phyloP scores from a whole-genome alignment of 2,329 filamentous ascomycete genomes.

The Fusarium concolor region DNA sequence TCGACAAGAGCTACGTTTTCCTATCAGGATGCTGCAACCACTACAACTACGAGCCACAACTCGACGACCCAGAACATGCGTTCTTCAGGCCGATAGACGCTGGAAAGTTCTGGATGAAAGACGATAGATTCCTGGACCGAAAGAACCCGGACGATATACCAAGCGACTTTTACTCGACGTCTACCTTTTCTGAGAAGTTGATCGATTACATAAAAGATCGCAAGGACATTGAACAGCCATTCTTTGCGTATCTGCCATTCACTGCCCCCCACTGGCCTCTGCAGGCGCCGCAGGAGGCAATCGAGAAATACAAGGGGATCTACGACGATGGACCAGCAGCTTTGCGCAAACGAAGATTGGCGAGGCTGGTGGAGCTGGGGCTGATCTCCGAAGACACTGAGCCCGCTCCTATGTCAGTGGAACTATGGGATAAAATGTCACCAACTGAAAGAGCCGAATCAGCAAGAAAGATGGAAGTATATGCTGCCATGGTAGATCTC shows the following conservation, averaged over 20 bases:
- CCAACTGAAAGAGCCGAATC: slow-evolving; percentile 26
- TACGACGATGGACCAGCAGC: slow-evolving; percentile 68
- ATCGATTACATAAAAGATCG: slow-evolving; percentile 59
- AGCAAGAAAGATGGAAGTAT: slow-evolving; percentile 57
- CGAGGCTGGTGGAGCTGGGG: slow-evolving; percentile 56
- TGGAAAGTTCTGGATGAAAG: slow-evolving; percentile 55
- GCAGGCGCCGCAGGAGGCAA: slow-evolving; percentile 66
- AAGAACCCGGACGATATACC: slow-evolving; percentile 52
- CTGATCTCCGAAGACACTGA: slow-evolving; percentile 51
- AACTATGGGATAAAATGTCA: slow-evolving; percentile 18
- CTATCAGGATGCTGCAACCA: slow-evolving; percentile 65
- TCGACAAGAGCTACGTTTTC: slow-evolving; percentile 57
- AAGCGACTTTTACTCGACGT: slow-evolving; percentile 64
- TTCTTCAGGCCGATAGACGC: slow-evolving; percentile 37
- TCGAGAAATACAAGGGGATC: slow-evolving; percentile 67
- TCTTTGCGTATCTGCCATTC: slow-evolving; percentile 54
- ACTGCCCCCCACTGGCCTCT: slow-evolving; percentile 73
- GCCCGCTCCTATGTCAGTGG: slow-evolving; percentile 29
- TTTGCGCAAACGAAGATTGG: slow-evolving; percentile 57
- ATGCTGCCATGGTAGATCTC: slow-evolving; percentile 67
- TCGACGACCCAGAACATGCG: slow-evolving; percentile 29
- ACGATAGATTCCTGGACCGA: slow-evolving; percentile 52
- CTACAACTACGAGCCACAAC: slow-evolving; percentile 47
- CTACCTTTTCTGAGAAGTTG: slow-evolving; percentile 64
- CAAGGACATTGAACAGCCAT: slow-evolving; percentile 41